Percentiles rank a stretch among this genome's conserved stretches.
Conservation (phyloP, 768 basidiomycete species). For the Rhizopogon vinicolor region DNA sequence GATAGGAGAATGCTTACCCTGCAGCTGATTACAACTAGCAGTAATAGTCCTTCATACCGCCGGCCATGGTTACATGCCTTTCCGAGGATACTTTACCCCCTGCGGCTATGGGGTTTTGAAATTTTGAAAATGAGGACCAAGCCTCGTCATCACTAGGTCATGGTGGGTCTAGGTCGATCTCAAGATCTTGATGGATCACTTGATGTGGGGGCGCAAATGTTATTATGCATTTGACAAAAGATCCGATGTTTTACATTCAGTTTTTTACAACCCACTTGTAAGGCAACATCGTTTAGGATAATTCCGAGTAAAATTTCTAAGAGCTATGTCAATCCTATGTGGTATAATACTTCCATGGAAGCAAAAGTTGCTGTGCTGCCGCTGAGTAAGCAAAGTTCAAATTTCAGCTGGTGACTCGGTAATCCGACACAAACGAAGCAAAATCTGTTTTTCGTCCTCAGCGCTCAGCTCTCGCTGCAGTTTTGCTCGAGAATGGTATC, state of each 20-base stretch:
- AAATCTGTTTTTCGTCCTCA: background rate
- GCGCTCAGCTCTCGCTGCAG: background rate
- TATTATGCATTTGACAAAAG: background rate
- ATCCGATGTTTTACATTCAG: background rate
- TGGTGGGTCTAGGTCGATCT: background rate
- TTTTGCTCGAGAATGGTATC: slow-evolving; percentile 22
- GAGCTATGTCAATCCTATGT: no score
- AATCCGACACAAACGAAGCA: background rate
- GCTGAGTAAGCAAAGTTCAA: slow-evolving; percentile 2
- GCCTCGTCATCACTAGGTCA: background rate
- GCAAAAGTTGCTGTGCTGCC: background rate
- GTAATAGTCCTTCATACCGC: background rate
- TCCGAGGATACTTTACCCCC: background rate
- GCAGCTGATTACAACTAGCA: background rate
- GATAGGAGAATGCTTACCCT: slow-evolving; percentile 1
- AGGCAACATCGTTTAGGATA: no score
- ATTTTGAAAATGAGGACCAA: background rate
- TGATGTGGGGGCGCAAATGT: background rate
- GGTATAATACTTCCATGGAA: background rate
- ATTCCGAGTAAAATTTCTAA: no score
- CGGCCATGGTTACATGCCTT: background rate
- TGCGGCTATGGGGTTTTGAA: background rate
- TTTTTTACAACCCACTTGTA: no score
- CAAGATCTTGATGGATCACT: background rate
- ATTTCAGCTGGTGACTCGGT: background rate